Evolutionary conservation across 768 basidiomycete species (phyloP), one percentile per base, ranked within the genome.

Genomic region (Pleurotus platypus): DNA sequence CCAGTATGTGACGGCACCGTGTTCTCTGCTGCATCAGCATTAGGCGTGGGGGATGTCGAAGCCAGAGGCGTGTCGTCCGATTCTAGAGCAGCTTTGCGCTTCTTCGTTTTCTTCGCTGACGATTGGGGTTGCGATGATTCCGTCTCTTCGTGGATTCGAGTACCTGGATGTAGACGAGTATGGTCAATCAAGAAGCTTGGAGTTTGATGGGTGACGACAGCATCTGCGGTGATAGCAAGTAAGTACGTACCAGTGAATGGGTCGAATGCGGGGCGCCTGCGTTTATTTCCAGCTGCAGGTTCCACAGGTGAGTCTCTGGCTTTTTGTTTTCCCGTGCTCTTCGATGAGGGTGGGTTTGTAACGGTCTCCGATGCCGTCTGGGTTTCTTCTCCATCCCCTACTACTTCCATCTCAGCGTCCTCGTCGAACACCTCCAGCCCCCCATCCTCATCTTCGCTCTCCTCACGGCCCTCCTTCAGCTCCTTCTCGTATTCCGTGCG

Each of bases 401-500:
- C 58, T 30, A 57, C 48, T 42, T 63, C 13, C 26, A 15, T 26
- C 16, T 54, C 65, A 20, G 57, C 63, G 30, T 70, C 73, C 6
- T 72, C 75, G 27, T 74, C 72, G 53, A 75, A 74, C 4, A 79
- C 70, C 58, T 78, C 67, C 20, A 77, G 63, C 1, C 51, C 51
- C 13, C 26, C 49, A 15, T 70, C 74, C 18, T 70, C 76, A 16
- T 79, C 78, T 12, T 76, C 73, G 9, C 69, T 74, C 3, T 64
- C 69, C 8, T 75, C 78, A 50, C 79, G 80, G 48, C 77, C 78
- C 56, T 80, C 80, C 43, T 75, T 74, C 38, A 89, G 62, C 51
- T 82, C 72, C 61, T 76, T 75, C 64, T 88, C 79, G 62, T 89
- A 87, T 59, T 83, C 75, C 49, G 79, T 83, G 2, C 89, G 80